Percentiles rank a stretch among this genome's conserved stretches.
These are phyloP conservation scores for Cucumis cinereus DNA, from an alignment of 306 rosid species.

Conservation along the genomic window DNA sequence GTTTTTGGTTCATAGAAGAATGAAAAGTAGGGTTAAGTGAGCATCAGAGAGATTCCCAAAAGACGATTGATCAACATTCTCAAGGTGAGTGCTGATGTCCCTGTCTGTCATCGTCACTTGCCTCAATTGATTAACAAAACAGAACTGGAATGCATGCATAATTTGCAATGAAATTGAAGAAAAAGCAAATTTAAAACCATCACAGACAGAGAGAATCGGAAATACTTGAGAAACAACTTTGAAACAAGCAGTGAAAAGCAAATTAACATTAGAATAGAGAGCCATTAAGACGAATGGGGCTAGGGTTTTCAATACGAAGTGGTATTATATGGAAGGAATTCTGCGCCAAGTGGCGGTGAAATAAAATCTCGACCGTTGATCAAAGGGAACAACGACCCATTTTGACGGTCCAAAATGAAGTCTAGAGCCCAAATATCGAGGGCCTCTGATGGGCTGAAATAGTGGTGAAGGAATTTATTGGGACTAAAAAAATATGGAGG, in stretches of 20 bases:
- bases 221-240: background rate
- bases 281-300: background rate
- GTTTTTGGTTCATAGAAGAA: background rate
- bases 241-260: background rate
- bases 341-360: background rate
- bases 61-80: constrained; percentile 46
- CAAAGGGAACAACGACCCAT: background rate
- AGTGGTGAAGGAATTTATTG: background rate
- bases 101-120: constrained; percentile 55
- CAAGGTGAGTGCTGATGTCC: constrained; percentile 40
- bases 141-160: background rate
- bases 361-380: background rate
- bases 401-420: background rate
- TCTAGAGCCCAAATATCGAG: background rate
- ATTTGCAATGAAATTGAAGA: background rate
- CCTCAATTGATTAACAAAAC: background rate
- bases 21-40: background rate
- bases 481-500: too few relatives aligned
- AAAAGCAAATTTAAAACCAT: constrained; percentile 24
- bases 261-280: background rate
- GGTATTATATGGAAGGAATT: background rate
- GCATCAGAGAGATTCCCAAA: constrained; percentile 70
- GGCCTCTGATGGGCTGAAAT: background rate
- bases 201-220: background rate
- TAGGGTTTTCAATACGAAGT: background rate